Evolutionary conservation across 1,139 yeast species (phyloP).

Genomic region (Pneumocystis sp.): DNA sequence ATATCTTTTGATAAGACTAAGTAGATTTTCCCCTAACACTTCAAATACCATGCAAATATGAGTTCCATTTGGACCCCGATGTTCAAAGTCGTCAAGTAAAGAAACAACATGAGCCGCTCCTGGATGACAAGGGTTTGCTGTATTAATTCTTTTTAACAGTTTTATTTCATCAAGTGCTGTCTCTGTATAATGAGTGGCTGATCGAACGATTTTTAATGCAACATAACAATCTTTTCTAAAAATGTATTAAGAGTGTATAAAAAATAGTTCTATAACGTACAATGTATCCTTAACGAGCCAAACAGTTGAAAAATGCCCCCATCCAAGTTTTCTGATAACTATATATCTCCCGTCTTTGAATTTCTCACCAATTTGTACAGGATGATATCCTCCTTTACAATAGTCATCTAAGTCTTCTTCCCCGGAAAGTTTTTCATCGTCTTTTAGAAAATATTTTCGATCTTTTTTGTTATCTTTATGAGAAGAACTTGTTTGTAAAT

Average conservation of each 20-base stretch:
- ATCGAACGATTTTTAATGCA: conserved; percentile 72
- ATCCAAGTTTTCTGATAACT: conserved; percentile 64
- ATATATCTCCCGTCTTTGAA: conserved; percentile 45
- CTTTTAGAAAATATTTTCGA: neutral
- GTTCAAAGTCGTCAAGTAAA: conserved; percentile 59
- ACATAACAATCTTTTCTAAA: conserved; percentile 37
- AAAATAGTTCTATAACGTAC: neutral
- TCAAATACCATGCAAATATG: conserved; percentile 87
- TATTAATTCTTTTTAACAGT: conserved; percentile 36
- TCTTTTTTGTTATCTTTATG: neutral
- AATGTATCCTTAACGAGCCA: conserved; percentile 62
- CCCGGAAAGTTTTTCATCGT: neutral
- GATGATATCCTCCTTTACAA: conserved; percentile 74
- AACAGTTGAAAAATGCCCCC: conserved; percentile 87
- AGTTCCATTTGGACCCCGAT: conserved; percentile 63
- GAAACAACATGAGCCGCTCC: conserved; percentile 60
- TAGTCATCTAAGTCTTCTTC: conserved; percentile 68
- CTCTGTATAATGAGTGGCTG: conserved; percentile 54
- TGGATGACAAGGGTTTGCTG: conserved; percentile 45
- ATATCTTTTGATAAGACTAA: conserved; percentile 54
- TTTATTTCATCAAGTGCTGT: conserved; percentile 78
- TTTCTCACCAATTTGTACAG: conserved; percentile 61
- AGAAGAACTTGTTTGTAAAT: neutral
- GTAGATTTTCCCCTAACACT: conserved; percentile 66
- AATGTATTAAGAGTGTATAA: conserved; percentile 10